Evolutionary conservation across 768 basidiomycete species (phyloP), one percentile per base, ranked within the genome.

Genomic region (Kwoniella sp.): DNA sequence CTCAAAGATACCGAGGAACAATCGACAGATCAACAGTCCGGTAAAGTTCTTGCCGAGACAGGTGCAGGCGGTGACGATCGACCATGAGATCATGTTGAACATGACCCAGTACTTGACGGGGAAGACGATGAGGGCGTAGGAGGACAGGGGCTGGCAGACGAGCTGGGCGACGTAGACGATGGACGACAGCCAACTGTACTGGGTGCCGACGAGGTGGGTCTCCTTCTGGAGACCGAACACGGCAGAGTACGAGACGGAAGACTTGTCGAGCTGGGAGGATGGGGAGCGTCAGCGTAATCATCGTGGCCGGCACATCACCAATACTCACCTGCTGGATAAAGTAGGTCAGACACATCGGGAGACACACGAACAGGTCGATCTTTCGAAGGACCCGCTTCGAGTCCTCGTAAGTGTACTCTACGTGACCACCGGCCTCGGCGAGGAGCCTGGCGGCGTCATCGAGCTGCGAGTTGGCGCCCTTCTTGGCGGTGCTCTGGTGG

Each of bases 1-100:
- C 52, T 80, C 78, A 51, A 79, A 79, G 17, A 77, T 34, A 26
- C 79, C 79, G 25, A 80, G 69, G 65, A 79, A 78, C 46, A 79
- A 75, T 4, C 79, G 75, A 8, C 73, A 68, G 17, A 76, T 67
- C 10, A 79, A 54, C 2, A 80, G 70, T 3, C 78, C 76, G 2
- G 62, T 69, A 36, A 65, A 65, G 47, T 59, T 65, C 15, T 53
- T 40, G 17, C 47, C 53, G 17, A 60, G 41, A 34, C 60, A 46
- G 26, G 60, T 59, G 40, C 29, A 27, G 39, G 46, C 46, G 43
- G 50, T 56, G 33, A 59, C 44, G 23, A 52, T 56, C 23, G 43
- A 34, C 58, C 43, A 67, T 9, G 55, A 38, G 6, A 52, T 46
- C 46, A 67, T 57, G 56, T 65, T 67, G 63, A 65, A 59, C 19